Conservation (phyloP, 345 rosid genomes). For the Heritiera littoralis region DNA sequence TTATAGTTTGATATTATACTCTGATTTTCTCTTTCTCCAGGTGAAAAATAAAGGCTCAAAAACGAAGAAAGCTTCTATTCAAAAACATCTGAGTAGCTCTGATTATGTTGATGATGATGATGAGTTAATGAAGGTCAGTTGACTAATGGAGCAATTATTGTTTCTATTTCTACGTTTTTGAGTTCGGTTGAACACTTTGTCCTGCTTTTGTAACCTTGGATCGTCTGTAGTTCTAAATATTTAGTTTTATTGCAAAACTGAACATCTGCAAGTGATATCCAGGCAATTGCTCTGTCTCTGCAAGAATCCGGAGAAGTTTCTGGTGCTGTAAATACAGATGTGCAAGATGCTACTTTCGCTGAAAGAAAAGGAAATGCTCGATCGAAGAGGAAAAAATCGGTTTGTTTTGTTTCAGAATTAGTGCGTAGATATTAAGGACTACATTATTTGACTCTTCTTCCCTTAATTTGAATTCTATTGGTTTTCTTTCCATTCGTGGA, state of each 20-base stretch:
- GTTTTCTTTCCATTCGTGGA: slow-evolving; percentile 20
- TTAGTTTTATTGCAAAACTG: not conserved
- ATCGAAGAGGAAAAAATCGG: slow-evolving; percentile 53
- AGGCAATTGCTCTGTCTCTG: slow-evolving; percentile 82
- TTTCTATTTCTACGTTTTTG: slow-evolving; percentile 12
- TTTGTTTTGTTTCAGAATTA: slow-evolving; percentile 29
- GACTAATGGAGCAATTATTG: not conserved
- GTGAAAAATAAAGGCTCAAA: slow-evolving; percentile 40
- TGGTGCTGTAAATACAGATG: slow-evolving; percentile 8
- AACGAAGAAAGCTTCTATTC: slow-evolving; percentile 34
- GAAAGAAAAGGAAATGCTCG: slow-evolving; percentile 38
- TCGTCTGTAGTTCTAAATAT: not conserved
- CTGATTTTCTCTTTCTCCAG: slow-evolving; percentile 24
- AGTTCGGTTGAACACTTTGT: not conserved
- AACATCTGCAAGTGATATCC: slow-evolving; percentile 16
- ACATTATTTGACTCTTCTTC: not conserved
- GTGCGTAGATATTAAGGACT: not conserved
- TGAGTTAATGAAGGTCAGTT: slow-evolving; percentile 53
- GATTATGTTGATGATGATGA: slow-evolving; percentile 46
- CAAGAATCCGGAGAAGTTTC: slow-evolving; percentile 43
- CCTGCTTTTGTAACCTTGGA: slow-evolving; percentile 1
- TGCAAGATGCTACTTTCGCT: slow-evolving; percentile 10
- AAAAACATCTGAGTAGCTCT: slow-evolving; percentile 31
- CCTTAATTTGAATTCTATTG: slow-evolving; percentile 12
- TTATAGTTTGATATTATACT: not conserved